Conservation (phyloP, 805 yeast species). For the Sugiyamaella smithiae region DNA sequence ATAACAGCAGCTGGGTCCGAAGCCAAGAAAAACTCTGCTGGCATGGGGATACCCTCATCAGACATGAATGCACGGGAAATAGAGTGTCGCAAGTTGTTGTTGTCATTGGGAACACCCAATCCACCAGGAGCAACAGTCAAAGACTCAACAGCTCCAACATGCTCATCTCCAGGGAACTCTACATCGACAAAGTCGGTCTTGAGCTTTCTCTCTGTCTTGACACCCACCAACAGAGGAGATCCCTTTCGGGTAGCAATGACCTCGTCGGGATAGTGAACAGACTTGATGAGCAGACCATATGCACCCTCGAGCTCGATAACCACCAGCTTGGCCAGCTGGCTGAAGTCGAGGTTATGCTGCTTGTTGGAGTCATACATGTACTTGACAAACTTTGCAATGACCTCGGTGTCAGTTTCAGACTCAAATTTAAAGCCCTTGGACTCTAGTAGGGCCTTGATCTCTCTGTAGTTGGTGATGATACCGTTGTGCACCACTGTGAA, state of each 20-base stretch:
- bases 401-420: constrained; percentile 96
- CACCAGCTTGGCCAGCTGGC: constrained; percentile 88
- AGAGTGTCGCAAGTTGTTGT: constrained; percentile 66
- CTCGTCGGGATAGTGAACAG: constrained; percentile 91
- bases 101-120: constrained; percentile 8
- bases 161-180: constrained; percentile 62
- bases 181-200: constrained; percentile 98
- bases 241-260: constrained; percentile 97
- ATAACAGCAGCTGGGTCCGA: constrained; percentile 97
- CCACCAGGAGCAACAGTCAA: constrained; percentile 14
- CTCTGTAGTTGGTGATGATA: constrained; percentile 94
- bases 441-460: constrained; percentile 74
- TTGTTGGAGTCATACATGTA: constrained; percentile 87
- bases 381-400: constrained; percentile 92
- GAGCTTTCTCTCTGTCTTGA: constrained; percentile 89
- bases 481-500: constrained; percentile 96
- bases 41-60: constrained; percentile 89
- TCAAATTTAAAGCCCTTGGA: constrained; percentile 81
- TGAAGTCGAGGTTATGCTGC: constrained; percentile 71
- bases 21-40: constrained; percentile 92
- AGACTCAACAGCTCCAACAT: constrained; percentile 16
- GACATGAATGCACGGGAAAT: constrained; percentile 96
- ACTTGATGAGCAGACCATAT: constrained; percentile 90
- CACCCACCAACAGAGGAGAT: constrained; percentile 95
- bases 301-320: constrained; percentile 95